Conservation (phyloP, 1,284 basidiomycete genomes). For the Erythrobasidium hasegawianum region DNA sequence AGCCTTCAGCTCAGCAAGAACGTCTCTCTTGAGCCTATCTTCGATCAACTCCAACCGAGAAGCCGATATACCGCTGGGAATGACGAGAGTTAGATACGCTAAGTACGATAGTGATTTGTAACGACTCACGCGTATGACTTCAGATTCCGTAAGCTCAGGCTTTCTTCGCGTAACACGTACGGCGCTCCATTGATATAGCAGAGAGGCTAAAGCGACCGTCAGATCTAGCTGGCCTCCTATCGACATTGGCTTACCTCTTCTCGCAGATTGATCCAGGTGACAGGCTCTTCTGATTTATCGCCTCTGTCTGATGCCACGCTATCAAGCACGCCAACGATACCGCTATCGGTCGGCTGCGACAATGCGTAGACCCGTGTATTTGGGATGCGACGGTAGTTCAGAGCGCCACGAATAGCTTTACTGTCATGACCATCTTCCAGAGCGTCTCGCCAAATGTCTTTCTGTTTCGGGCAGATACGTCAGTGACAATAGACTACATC, state of each 20-base stretch:
- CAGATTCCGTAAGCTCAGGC: slow-evolving; percentile 48
- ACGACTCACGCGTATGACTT: slow-evolving; percentile 44
- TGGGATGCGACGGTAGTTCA: slow-evolving; percentile 87
- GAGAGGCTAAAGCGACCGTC: slow-evolving; percentile 57
- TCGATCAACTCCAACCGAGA: slow-evolving; percentile 82
- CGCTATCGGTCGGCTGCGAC: slow-evolving; percentile 83
- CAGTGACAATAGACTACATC: slow-evolving; percentile 57
- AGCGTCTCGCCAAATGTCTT: slow-evolving; percentile 33
- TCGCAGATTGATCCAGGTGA: slow-evolving; percentile 84
- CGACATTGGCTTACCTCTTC: slow-evolving; percentile 52
- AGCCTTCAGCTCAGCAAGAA: slow-evolving; percentile 71
- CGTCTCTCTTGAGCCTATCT: slow-evolving; percentile 85
- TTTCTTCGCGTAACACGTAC: slow-evolving; percentile 45
- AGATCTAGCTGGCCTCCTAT: slow-evolving; percentile 55
- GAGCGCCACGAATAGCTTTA: slow-evolving; percentile 68
- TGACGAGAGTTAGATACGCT: background rate
- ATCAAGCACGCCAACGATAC: slow-evolving; percentile 76
- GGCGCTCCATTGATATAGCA: slow-evolving; percentile 85
- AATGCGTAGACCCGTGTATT: slow-evolving; percentile 82
- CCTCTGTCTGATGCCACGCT: slow-evolving; percentile 37
- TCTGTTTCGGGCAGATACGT: slow-evolving; percentile 27
- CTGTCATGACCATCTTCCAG: slow-evolving; percentile 32
- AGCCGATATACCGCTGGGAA: slow-evolving; percentile 82
- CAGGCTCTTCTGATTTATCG: slow-evolving; percentile 53
- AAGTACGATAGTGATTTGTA: slow-evolving; percentile 32